Conservation (phyloP, 176 grass and related monocot genomes). For the Phragmites australis region DNA sequence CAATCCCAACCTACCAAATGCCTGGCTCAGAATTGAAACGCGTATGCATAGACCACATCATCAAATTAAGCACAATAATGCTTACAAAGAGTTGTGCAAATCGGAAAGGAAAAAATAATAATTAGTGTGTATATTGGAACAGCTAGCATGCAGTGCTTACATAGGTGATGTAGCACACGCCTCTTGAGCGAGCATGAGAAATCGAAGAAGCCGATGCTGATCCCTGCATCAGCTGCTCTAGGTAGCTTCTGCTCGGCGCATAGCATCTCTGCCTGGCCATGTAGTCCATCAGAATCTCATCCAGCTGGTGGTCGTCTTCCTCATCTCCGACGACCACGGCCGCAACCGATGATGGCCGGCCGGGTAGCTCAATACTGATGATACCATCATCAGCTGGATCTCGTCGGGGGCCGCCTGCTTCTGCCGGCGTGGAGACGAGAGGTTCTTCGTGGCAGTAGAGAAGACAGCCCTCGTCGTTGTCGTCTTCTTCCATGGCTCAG, state of each 20-base stretch:
- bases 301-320: not conserved
- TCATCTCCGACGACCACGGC: not conserved
- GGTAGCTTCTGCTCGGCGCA: conserved; percentile 41
- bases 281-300: conserved; percentile 24
- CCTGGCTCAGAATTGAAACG: conserved; percentile 38
- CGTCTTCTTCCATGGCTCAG: conserved; percentile 29
- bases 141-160: conserved; percentile 36
- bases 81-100: no score
- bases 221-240: not conserved
- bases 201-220: rapidly evolving
- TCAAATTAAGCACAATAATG: no score
- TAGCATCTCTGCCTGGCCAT: conserved; percentile 48
- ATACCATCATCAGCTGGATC: not conserved
- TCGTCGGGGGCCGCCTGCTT: no score
- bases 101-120: not conserved
- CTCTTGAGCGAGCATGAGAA: conserved; percentile 42
- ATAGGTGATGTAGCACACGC: conserved; percentile 58
- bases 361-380: not conserved
- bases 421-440: conserved; percentile 23
- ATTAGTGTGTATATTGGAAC: no score
- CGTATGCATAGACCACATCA: not conserved
- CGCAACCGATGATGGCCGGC: no score
- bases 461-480: not conserved
- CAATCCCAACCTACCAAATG: conserved; percentile 44
- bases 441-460: conserved; percentile 71